Conservation (phyloP, 441 rosid genomes). For the Syzygium syzygioides region DNA sequence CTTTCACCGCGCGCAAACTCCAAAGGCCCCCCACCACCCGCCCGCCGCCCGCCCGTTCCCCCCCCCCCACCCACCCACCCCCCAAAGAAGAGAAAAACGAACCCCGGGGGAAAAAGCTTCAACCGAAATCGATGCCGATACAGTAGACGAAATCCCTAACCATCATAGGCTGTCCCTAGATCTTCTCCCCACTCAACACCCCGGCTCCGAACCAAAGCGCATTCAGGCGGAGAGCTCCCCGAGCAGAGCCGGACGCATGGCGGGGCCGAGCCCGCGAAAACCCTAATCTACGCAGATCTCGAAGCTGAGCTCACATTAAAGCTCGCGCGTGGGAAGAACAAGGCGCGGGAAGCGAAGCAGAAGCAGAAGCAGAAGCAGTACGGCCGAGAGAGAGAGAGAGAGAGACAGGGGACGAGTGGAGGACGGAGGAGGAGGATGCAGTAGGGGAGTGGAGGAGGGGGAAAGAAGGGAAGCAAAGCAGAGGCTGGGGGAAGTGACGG, state of each 20-base stretch:
- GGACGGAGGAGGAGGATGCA: background rate
- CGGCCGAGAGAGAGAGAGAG: background rate
- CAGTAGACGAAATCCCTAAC: background rate
- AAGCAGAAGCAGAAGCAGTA: background rate
- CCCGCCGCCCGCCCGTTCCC: background rate
- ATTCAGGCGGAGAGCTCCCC: background rate
- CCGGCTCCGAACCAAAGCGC: background rate
- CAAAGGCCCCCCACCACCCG: background rate
- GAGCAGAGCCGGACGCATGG: background rate
- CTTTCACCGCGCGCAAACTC: background rate
- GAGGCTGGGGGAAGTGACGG: background rate
- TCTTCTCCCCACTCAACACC: background rate
- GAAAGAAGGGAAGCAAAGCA: background rate
- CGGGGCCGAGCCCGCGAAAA: background rate
- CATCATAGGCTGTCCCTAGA: background rate
- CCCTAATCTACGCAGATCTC: background rate
- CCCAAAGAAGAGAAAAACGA: background rate
- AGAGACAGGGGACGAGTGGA: too few relatives aligned
- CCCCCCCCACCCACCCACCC: background rate
- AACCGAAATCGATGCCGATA: background rate
- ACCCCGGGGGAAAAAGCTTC: background rate
- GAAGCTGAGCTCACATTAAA: background rate
- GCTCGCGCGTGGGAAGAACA: background rate
- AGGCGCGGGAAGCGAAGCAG: background rate
- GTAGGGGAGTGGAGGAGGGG: background rate